Evolutionary conservation across 2,329 filamentous ascomycete genomes (phyloP).

Genomic region (Hymenoscyphus fraxineus): DNA sequence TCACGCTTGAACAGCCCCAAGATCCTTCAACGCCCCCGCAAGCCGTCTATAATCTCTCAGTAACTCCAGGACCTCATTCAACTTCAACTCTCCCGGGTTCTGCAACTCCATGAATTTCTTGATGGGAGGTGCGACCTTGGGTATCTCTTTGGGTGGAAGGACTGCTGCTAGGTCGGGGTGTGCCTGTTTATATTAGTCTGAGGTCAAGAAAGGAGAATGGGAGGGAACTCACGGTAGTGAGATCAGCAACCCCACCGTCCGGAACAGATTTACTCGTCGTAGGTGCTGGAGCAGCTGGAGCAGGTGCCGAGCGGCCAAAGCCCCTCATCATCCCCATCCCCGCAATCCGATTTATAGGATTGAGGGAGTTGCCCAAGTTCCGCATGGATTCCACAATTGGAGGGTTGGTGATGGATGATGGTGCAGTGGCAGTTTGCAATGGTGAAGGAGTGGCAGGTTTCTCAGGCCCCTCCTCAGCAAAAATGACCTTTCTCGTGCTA

Average conservation of each 20-base stretch:
- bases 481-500: slow-evolving; percentile 52
- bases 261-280: slow-evolving; percentile 39
- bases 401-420: slow-evolving; percentile 38
- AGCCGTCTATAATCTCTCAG: slow-evolving; percentile 72
- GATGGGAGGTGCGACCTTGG: slow-evolving; percentile 62
- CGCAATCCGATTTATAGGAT: slow-evolving; percentile 75
- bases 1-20: slow-evolving; percentile 50
- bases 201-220: neutral
- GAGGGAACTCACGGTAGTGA: slow-evolving; percentile 49
- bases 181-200: slow-evolving; percentile 41
- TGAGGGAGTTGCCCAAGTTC: slow-evolving; percentile 74
- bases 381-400: slow-evolving; percentile 76
- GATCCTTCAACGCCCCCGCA: slow-evolving; percentile 59
- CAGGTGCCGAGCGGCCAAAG: slow-evolving; percentile 57
- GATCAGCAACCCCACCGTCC: slow-evolving; percentile 49
- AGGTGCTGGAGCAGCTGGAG: slow-evolving; percentile 40
- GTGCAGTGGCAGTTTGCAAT: slow-evolving; percentile 18
- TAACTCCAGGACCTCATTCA: slow-evolving; percentile 70
- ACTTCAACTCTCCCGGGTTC: slow-evolving; percentile 64
- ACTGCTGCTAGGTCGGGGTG: slow-evolving; percentile 57
- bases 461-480: slow-evolving; percentile 41
- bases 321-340: slow-evolving; percentile 71
- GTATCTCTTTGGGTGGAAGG: slow-evolving; percentile 51
- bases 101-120: slow-evolving; percentile 70
- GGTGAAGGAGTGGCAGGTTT: slow-evolving; percentile 32